These are phyloP conservation scores for Apiotrichum siamense DNA, from an alignment of 1,284 basidiomycete genomes.

Conservation along the genomic window DNA sequence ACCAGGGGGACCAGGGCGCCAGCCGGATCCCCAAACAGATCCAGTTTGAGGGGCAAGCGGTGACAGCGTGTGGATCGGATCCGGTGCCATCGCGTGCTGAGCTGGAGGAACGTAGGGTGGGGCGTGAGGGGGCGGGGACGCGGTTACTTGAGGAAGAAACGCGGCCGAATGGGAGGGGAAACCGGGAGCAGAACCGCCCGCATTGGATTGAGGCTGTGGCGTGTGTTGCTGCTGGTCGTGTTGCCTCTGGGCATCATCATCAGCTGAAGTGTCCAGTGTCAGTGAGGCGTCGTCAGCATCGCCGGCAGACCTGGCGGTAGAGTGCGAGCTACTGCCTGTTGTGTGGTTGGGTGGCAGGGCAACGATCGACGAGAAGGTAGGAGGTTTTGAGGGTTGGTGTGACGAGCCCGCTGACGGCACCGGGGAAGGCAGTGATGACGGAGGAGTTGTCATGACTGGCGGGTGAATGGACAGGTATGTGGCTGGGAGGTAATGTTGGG, in stretches of 20 bases:
- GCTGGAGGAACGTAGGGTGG: constrained; percentile 42
- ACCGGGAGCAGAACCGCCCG: neutral
- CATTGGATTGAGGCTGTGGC: constrained; percentile 4
- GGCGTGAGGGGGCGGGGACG: constrained; percentile 39
- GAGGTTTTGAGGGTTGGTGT: constrained; percentile 17
- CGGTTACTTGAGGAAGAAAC: constrained; percentile 35
- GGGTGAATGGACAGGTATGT: neutral
- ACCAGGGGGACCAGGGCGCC: constrained; percentile 14
- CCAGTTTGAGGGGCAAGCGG: constrained; percentile 8
- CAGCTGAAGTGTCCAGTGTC: constrained; percentile 11
- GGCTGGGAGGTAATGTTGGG: neutral
- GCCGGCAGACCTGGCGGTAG: constrained; percentile 5
- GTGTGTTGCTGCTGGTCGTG: too few species aligned
- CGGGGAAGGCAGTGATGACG: constrained; percentile 32
- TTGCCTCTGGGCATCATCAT: constrained; percentile 14
- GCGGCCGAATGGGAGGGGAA: constrained; percentile 9
- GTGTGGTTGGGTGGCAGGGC: constrained; percentile 10
- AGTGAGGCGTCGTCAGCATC: constrained; percentile 5
- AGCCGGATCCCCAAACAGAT: constrained; percentile 16
- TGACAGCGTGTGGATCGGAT: constrained; percentile 36
- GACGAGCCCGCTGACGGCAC: constrained; percentile 32
- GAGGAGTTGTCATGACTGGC: constrained; percentile 32
- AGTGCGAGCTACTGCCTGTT: constrained; percentile 19
- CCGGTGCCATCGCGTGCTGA: constrained; percentile 44
- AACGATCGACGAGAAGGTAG: constrained; percentile 25